Evolutionary conservation across 2,329 filamentous ascomycete species (phyloP), one percentile per base, ranked within the genome.

Genomic region (Aspergillus pseudoviridinutans): DNA sequence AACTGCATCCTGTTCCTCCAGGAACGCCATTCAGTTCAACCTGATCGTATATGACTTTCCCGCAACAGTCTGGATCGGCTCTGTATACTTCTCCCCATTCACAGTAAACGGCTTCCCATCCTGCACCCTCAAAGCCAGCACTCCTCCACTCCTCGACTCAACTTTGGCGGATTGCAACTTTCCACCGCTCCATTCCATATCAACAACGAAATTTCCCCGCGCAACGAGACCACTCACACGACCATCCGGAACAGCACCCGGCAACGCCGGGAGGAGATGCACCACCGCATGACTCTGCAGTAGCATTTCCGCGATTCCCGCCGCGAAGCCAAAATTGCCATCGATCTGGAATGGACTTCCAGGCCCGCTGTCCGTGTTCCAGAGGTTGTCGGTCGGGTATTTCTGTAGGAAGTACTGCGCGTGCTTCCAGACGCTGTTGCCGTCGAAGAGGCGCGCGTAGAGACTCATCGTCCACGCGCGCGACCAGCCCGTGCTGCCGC

Each of bases 401-500:
- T 14, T 54, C 17, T 57, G 41, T 44, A 58, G 20, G n/a, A 50
- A 56, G 29, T 74, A 71, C 25, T 68, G 63, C 58, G 77, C 78
- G 3, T 77, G 71, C 46, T 68, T 65, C 53, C 71, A 62, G 47
- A 69, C 71, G 25, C 71, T 66, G 47, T 71, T 68, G 2, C 61
- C 62, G 54, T 77, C 71, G 27, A 73, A 68, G 0, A 82, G 66
- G 0, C 80, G 74, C 2, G 79, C 79, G 50, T 77, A 77, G 22
- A 80, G 68, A 35, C 74, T 77, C 3, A 81, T 70, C 0, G 77
- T 65, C 79, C 79, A 82, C 3, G 77, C 76, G 12, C 77, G 71
- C 0, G 76, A 78, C 80, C 79, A 82, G 0, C 80, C 79, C 0
- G 79, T 82, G 38, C 78, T 73, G 0, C 78, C 80, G 9, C 77